These are phyloP conservation scores for Sporothrix pallida DNA, from an alignment of 2,329 filamentous ascomycete species.

Conservation along the genomic window DNA sequence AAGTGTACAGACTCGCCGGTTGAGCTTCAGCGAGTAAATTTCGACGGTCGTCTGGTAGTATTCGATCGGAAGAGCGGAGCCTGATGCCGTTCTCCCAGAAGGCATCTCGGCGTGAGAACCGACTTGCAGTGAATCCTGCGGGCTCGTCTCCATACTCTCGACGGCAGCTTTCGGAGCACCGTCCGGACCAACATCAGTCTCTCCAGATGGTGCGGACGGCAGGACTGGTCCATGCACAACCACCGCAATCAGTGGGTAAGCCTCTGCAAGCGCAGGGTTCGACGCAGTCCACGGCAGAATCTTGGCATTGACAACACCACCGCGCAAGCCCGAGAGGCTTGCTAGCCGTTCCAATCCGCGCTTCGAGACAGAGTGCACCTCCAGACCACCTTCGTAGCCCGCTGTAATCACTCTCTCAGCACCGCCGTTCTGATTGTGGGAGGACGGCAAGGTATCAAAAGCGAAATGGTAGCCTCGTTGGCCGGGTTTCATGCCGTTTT, in stretches of 20 bases:
- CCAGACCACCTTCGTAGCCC: constrained; percentile 79
- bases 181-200: constrained; percentile 33
- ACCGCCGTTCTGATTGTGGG: constrained; percentile 43
- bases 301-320: constrained; percentile 81
- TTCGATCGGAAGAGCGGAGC: constrained; percentile 50
- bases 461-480: constrained; percentile 78
- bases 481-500: constrained; percentile 63
- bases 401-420: constrained; percentile 72
- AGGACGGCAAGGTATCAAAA: constrained; percentile 72
- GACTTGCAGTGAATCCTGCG: constrained; percentile 12
- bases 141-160: neutral
- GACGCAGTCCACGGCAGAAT: constrained; percentile 72
- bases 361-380: constrained; percentile 75
- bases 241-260: constrained; percentile 77
- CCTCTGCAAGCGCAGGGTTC: constrained; percentile 55
- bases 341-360: constrained; percentile 73
- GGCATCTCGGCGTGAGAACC: constrained; percentile 38
- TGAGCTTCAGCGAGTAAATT: constrained; percentile 82
- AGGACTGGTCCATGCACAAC: constrained; percentile 78
- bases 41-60: constrained; percentile 88
- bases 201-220: constrained; percentile 45
- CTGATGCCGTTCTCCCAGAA: neutral
- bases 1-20: constrained; percentile 72
- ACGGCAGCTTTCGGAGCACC: constrained; percentile 34
- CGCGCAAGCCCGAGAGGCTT: constrained; percentile 76